Percentiles rank a stretch among this genome's conserved stretches.
Conservation (phyloP, 345 rosid species). For the Alliaria petiolata region DNA sequence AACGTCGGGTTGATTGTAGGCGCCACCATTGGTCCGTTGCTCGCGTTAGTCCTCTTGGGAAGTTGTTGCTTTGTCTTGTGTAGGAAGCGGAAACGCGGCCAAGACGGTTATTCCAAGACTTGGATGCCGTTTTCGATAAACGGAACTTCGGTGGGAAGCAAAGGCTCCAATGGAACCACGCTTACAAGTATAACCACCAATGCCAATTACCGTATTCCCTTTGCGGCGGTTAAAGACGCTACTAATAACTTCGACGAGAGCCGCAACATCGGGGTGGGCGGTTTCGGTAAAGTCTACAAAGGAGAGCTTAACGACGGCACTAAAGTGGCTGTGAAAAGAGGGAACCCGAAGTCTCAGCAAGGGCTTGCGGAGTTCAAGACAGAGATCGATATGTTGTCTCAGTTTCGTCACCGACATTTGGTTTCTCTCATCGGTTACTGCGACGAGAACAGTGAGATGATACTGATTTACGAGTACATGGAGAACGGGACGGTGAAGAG, state of each 20-base stretch:
- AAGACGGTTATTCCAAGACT: conserved; percentile 29
- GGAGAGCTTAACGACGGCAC: conserved; percentile 46
- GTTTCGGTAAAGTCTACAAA: conserved; percentile 51
- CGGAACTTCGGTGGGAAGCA: conserved; percentile 28
- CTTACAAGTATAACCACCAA: conserved; percentile 31
- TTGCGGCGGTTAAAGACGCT: conserved; percentile 41
- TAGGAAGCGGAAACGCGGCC: conserved; percentile 26
- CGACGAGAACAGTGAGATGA: conserved; percentile 49
- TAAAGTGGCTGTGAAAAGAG: conserved; percentile 51
- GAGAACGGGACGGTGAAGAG: conserved; percentile 41
- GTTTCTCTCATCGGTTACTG: conserved; percentile 54
- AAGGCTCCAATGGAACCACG: conserved; percentile 29
- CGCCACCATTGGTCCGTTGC: conserved; percentile 26
- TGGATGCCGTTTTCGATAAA: conserved; percentile 34
- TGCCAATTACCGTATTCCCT: conserved; percentile 41
- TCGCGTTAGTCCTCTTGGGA: conserved; percentile 23
- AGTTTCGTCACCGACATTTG: conserved; percentile 46
- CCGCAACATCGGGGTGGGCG: conserved; percentile 42
- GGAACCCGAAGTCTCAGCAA: conserved; percentile 48
- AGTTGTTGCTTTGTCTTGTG: conserved; percentile 19
- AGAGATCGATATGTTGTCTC: conserved; percentile 52
- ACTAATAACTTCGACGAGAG: conserved; percentile 44
- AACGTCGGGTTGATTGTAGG: conserved; percentile 11
- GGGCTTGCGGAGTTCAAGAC: conserved; percentile 51
- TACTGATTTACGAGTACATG: conserved; percentile 47